phyloP scores from a whole-genome alignment of 768 basidiomycete genomes.

The Chalciporus sphaerocephalus region DNA sequence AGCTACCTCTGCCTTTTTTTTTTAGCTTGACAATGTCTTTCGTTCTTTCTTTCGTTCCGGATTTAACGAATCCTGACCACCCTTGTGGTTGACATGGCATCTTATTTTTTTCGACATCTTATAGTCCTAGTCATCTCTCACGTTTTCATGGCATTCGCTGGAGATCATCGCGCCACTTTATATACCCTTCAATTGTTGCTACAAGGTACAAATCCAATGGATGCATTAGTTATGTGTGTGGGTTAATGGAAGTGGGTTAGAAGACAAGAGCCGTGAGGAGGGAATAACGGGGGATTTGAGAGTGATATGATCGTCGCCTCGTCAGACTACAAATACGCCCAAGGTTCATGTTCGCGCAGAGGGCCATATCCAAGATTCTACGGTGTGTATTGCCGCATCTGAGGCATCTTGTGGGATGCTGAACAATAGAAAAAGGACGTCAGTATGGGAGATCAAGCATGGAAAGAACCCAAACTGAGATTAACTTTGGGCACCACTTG shows the following conservation, averaged over 20 bases:
- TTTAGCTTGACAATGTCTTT: background rate
- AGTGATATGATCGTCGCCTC: slow-evolving; percentile 19
- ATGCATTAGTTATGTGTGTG: slow-evolving; percentile 33
- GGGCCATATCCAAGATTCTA: slow-evolving; percentile 78
- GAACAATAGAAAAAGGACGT: background rate
- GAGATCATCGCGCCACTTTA: slow-evolving; percentile 26
- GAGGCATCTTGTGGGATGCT: slow-evolving; percentile 69
- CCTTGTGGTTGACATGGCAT: slow-evolving; percentile 9
- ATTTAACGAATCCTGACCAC: slow-evolving; percentile 16
- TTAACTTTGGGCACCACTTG: slow-evolving; percentile 78
- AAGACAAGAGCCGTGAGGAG: slow-evolving; percentile 1
- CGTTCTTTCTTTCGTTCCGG: background rate
- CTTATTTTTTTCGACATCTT: background rate
- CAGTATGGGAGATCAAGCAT: background rate
- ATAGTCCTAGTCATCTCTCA: background rate
- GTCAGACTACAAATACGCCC: background rate
- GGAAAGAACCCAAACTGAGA: too few relatives aligned
- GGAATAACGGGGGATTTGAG: slow-evolving; percentile 3
- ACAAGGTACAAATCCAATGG: slow-evolving; percentile 37
- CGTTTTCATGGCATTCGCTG: slow-evolving; percentile 12
- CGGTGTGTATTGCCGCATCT: slow-evolving; percentile 55
- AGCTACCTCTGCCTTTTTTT: background rate
- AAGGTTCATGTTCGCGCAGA: slow-evolving; percentile 18
- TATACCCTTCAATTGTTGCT: slow-evolving; percentile 38
- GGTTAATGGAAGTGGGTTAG: slow-evolving; percentile 17